These are phyloP conservation scores for Coemansia sp. DNA, from an alignment of 192 early-diverging fungal genomes.

Conservation along the genomic window DNA sequence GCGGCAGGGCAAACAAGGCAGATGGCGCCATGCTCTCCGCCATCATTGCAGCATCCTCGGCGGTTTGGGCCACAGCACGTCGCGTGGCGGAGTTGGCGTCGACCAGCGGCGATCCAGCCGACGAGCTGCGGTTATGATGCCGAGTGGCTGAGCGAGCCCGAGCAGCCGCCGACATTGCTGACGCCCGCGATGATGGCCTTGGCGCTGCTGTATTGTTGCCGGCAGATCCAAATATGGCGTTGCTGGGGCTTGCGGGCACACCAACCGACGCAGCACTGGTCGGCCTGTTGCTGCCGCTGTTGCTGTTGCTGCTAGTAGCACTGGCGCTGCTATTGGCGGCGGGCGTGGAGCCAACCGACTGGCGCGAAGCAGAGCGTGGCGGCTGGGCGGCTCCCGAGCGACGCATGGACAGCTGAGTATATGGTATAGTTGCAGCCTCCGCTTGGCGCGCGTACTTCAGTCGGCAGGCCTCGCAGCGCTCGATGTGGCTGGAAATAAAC, in stretches of 20 bases:
- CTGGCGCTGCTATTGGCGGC: background rate
- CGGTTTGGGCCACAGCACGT: constrained; percentile 27
- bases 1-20: constrained; percentile 3
- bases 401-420: constrained; percentile 27
- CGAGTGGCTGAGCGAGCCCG: constrained; percentile 11
- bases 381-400: constrained; percentile 20
- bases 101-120: constrained; percentile 35
- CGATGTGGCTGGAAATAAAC: constrained; percentile 57
- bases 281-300: constrained; percentile 15
- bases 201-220: constrained; percentile 8
- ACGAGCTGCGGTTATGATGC: constrained; percentile 48
- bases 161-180: constrained; percentile 28
- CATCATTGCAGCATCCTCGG: constrained; percentile 17
- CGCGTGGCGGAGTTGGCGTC: constrained; percentile 22
- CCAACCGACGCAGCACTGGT: constrained; percentile 37
- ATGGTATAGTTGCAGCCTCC: constrained; percentile 45
- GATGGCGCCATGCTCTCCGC: background rate
- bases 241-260: constrained; percentile 11
- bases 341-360: constrained; percentile 22
- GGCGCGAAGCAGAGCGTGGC: constrained; percentile 39
- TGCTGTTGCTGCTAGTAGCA: background rate
- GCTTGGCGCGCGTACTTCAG: constrained; percentile 57
- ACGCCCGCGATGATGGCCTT: constrained; percentile 49
- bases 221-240: background rate
- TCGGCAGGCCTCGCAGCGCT: constrained; percentile 54